A percentile compares a stretch with the other conserved stretches of the same genome.
Conservation (phyloP, 805 yeast species). For the Candida methanosorbosa region DNA sequence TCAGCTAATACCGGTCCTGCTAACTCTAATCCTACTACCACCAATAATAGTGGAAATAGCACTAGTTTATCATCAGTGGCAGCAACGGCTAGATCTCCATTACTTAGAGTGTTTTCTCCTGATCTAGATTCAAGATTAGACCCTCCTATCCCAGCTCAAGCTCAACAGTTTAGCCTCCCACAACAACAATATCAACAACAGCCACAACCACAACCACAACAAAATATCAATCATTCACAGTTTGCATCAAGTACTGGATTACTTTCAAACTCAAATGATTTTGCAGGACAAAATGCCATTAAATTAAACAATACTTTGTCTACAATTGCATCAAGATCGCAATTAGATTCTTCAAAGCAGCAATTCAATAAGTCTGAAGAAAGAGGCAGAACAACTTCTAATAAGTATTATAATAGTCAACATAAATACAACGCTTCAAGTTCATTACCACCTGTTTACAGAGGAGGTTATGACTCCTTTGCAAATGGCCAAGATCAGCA, state of each 20-base stretch:
- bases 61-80: no score
- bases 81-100: background rate
- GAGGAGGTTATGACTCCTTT: background rate
- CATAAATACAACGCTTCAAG: constrained; percentile 2
- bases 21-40: background rate
- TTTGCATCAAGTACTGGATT: background rate
- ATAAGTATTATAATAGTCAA: background rate
- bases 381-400: background rate
- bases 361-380: background rate
- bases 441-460: constrained; percentile 14
- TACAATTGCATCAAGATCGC: constrained; percentile 18
- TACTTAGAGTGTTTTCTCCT: constrained; percentile 1
- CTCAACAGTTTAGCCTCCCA: constrained; percentile 1
- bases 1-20: background rate
- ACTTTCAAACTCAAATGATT: no score
- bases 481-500: background rate
- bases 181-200: constrained; percentile 1
- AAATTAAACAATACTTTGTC: constrained; percentile 20
- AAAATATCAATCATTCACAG: background rate
- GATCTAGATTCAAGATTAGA: background rate
- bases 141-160: background rate
- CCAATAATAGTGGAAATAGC: background rate
- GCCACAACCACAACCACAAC: background rate
- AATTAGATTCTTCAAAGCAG: constrained; percentile 8
- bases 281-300: constrained; percentile 18